phyloP scores from a whole-genome alignment of 495 filamentous ascomycete genomes.

The Penicillium desertorum region DNA sequence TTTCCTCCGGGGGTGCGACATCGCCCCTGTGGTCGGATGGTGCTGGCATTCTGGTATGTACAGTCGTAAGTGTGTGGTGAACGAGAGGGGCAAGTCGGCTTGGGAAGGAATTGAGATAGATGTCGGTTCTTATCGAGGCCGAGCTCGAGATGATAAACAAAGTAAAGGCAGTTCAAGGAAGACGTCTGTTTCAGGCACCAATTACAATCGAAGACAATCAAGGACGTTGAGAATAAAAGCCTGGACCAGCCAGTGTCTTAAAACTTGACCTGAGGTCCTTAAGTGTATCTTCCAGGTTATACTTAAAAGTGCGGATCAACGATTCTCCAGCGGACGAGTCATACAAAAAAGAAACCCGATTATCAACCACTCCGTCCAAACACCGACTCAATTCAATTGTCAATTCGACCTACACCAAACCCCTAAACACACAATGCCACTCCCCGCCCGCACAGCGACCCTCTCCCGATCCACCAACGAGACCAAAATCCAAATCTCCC shows the following conservation, averaged over 20 bases:
- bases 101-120: neutral
- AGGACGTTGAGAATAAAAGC: neutral
- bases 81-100: neutral
- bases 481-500: conserved; percentile 89
- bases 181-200: neutral
- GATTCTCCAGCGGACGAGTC: conserved; percentile 27
- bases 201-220: neutral
- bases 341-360: conserved; percentile 24
- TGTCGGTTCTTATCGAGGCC: conserved; percentile 10
- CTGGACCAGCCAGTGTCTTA: conserved; percentile 28
- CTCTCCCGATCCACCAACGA: conserved; percentile 90
- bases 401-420: conserved; percentile 4
- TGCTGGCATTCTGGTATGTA: conserved; percentile 37
- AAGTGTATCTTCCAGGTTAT: neutral
- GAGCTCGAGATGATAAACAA: conserved; percentile 10
- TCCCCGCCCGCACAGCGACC: conserved; percentile 63
- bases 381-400: conserved; percentile 1
- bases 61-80: neutral
- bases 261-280: conserved; percentile 10
- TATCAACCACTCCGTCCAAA: conserved; percentile 13
- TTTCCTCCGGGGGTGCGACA: conserved; percentile 44
- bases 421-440: conserved; percentile 31
- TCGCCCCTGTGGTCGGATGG: conserved; percentile 38
- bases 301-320: conserved; percentile 26
- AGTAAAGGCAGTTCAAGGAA: neutral